These are phyloP conservation scores for Cephaloascus albidus DNA, from an alignment of 805 yeast genomes.

Conservation along the genomic window DNA sequence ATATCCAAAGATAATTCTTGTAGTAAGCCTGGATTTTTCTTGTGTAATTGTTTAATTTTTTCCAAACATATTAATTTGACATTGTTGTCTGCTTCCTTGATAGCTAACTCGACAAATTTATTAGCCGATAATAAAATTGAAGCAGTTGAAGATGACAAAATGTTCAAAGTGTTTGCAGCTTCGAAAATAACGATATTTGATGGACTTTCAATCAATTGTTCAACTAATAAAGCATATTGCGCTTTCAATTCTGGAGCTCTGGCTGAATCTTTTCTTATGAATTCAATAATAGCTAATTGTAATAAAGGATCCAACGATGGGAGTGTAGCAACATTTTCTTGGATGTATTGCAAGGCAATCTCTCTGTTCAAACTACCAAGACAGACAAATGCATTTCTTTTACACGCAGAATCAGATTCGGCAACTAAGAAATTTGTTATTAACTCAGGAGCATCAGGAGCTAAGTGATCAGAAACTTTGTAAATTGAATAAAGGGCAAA, in stretches of 20 bases:
- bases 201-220: constrained; percentile 63
- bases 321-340: constrained; percentile 52
- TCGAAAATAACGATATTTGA: constrained; percentile 78
- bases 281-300: constrained; percentile 86
- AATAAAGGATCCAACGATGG: constrained; percentile 69
- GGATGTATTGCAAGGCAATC: constrained; percentile 74
- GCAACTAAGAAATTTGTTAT: constrained; percentile 61
- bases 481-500: constrained; percentile 81
- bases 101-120: constrained; percentile 81
- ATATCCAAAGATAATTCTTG: constrained; percentile 82
- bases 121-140: constrained; percentile 72
- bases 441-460: constrained; percentile 93
- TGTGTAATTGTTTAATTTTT: constrained; percentile 69
- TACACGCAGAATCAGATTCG: constrained; percentile 90
- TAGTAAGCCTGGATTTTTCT: constrained; percentile 69
- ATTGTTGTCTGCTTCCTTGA: constrained; percentile 90
- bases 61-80: constrained; percentile 89
- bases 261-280: constrained; percentile 75
- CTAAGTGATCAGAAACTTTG: constrained; percentile 73
- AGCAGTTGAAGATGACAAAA: constrained; percentile 52
- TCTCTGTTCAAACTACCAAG: constrained; percentile 77
- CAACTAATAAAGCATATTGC: constrained; percentile 63
- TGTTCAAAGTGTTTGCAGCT: constrained; percentile 74
- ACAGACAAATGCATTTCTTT: constrained; percentile 90
- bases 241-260: constrained; percentile 53